Base-by-base conservation (phyloP, 2,329 filamentous ascomycete species). In the Capronia coronata region DNA sequence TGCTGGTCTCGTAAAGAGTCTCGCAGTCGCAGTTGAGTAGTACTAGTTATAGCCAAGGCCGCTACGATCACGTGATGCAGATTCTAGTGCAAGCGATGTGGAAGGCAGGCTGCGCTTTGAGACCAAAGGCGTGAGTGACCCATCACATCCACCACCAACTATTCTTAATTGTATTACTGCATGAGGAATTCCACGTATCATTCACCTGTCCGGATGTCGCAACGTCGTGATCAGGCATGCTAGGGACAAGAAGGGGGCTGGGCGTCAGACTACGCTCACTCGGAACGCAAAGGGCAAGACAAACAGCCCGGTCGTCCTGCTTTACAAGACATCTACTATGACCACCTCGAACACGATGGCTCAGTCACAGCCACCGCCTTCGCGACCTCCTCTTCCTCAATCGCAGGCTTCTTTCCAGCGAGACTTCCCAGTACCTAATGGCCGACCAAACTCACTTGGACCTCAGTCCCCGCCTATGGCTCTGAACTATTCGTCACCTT, bases 401-500 rank as follows among this genome's bases (percentile, higher is more conserved):
- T 44, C 47, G 14, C 57, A 52, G 35, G 44, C 52, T 13, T 55
- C 55, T 9, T 58, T 57, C 32, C 35, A 45, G 23, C 55, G 51
- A 50, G 55, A 55, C 25, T 58, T 54, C 44, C 27, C 41, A 7
- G 43, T 47, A 32, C 27, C 55, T 16, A 55, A 56, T 47, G 55
- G 48, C 23, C 40, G 58, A 52, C 54, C 54, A n/a, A 55, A 44
- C 34, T 52, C 56, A 21, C 47, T 58, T 34, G 55, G 54, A 7
- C 52, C 57, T 44, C 58, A 59, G 43, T 58, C 57, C 25, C 57
- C 59, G 34, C 46, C 39, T n/a, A 38, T 48, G 16, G 37, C 35
- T 21, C 47, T 58, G 47, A 46, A 32, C 30, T 59, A 74, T 46
- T 86, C 79, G 67, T 83, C 82, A 54, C 80, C 80, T 58, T 75